phyloP scores from a whole-genome alignment of 2,329 filamentous ascomycete species.

The Colletotrichum lupini region DNA sequence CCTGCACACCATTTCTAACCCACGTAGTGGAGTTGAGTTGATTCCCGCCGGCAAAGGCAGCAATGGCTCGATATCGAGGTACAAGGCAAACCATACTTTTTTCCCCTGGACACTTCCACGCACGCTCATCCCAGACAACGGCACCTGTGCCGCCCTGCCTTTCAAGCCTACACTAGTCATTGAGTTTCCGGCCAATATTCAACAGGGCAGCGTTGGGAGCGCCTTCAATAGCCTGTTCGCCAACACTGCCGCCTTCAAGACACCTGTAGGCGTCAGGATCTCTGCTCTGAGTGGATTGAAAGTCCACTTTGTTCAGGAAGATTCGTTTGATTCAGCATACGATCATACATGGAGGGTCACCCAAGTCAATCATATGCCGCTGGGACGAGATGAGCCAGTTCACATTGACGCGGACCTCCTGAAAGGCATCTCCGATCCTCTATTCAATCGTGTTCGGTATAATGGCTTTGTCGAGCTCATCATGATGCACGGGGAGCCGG shows the following conservation, averaged over 20 bases:
- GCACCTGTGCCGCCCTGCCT: conserved; percentile 79
- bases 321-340: conserved; percentile 49
- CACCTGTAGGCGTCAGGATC: conserved; percentile 42
- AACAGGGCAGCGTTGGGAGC: conserved; percentile 42
- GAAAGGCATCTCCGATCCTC: conserved; percentile 81
- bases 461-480: conserved; percentile 79
- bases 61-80: conserved; percentile 43
- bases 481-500: conserved; percentile 60
- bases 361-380: conserved; percentile 80
- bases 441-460: conserved; percentile 84
- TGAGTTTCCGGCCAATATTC: conserved; percentile 67
- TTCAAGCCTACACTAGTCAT: conserved; percentile 76
- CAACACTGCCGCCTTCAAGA: conserved; percentile 39
- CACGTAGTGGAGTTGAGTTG: conserved; percentile 59
- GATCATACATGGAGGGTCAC: conserved; percentile 75
- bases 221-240: conserved; percentile 59
- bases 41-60: conserved; percentile 55
- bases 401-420: conserved; percentile 82
- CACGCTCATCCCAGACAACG: conserved; percentile 79
- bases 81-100: conserved; percentile 80
- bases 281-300: conserved; percentile 65
- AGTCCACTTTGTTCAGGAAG: conserved; percentile 75
- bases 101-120: conserved; percentile 94
- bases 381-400: conserved; percentile 90
- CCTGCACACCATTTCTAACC: conserved; percentile 79